Evolutionary conservation across 805 yeast genomes (phyloP).

Genomic region (Ogataea angusta): DNA sequence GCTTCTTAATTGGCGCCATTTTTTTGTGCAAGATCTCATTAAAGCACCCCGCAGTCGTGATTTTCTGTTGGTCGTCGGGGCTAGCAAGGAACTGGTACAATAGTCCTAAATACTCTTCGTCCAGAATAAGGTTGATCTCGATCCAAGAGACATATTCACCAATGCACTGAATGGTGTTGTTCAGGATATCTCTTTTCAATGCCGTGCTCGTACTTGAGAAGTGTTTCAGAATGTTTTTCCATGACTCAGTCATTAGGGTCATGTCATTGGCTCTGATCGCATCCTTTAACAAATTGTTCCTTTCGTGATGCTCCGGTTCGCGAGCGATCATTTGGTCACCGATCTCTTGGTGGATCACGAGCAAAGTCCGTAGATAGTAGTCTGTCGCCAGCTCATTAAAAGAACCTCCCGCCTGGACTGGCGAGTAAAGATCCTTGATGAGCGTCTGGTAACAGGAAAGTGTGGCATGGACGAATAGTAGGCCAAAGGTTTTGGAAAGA

Average conservation of each 20-base stretch:
- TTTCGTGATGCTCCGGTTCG: slow-evolving; percentile 56
- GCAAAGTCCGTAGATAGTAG: slow-evolving; percentile 68
- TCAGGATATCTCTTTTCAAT: slow-evolving; percentile 45
- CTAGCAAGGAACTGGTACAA: slow-evolving; percentile 54
- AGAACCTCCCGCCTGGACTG: slow-evolving; percentile 30
- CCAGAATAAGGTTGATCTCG: slow-evolving; percentile 71
- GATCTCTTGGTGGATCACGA: slow-evolving; percentile 82
- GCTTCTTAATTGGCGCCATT: slow-evolving; percentile 53
- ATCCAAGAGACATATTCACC: slow-evolving; percentile 94
- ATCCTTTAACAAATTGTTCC: slow-evolving; percentile 77
- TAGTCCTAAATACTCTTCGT: slow-evolving; percentile 51
- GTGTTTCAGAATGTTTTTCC: slow-evolving; percentile 58
- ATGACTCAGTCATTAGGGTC: slow-evolving; percentile 55
- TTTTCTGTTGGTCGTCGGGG: slow-evolving; percentile 42
- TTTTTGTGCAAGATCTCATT: slow-evolving; percentile 55
- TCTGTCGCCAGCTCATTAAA: slow-evolving; percentile 52
- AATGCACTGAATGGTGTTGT: slow-evolving; percentile 57
- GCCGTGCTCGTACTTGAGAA: slow-evolving; percentile 29
- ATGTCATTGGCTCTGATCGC: slow-evolving; percentile 75
- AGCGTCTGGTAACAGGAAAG: slow-evolving; percentile 47
- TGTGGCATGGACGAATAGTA: slow-evolving; percentile 49
- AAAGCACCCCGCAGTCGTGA: slow-evolving; percentile 55
- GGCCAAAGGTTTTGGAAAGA: slow-evolving; percentile 52
- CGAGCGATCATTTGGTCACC: slow-evolving; percentile 87
- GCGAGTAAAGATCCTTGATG: slow-evolving; percentile 45